phyloP scores from a whole-genome alignment of 371 early-diverging fungal genomes.

The Mortierella sp. region DNA sequence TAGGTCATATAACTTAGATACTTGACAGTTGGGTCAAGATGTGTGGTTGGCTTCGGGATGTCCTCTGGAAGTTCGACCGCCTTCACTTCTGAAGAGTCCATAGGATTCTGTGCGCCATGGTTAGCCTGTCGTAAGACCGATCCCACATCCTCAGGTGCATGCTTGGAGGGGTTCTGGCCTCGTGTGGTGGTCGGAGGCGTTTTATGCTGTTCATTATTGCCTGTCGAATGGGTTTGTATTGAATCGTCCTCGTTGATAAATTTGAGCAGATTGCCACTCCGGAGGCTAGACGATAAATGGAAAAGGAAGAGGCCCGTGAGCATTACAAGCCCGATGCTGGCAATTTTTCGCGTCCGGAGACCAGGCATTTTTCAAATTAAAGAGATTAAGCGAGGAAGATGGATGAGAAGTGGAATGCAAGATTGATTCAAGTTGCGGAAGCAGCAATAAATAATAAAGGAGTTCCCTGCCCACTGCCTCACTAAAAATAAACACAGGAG shows the following conservation, averaged over 20 bases:
- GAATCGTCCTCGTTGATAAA: neutral
- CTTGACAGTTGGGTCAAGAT: constrained; percentile 14
- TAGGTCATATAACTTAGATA: constrained; percentile 38
- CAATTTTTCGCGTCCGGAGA: constrained; percentile 18
- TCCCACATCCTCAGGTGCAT: neutral
- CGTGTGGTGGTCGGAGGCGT: neutral
- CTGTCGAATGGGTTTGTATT: neutral
- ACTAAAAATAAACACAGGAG: neutral
- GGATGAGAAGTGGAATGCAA: neutral
- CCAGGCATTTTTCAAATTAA: constrained; percentile 14
- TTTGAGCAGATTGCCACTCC: neutral
- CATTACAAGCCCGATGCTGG: constrained; percentile 10
- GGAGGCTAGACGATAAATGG: constrained; percentile 5
- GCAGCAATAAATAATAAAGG: neutral
- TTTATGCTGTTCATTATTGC: neutral
- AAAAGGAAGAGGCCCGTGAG: constrained; percentile 8
- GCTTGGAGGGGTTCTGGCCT: neutral
- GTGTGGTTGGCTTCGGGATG: constrained; percentile 13
- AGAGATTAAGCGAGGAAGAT: neutral
- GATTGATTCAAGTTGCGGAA: neutral
- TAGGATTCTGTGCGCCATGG: neutral
- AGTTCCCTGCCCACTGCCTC: neutral
- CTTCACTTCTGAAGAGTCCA: neutral
- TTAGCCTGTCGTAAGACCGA: neutral
- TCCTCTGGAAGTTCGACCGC: neutral